phyloP scores from a whole-genome alignment of 208 protist species.

The Histomonas meleagridis region DNA sequence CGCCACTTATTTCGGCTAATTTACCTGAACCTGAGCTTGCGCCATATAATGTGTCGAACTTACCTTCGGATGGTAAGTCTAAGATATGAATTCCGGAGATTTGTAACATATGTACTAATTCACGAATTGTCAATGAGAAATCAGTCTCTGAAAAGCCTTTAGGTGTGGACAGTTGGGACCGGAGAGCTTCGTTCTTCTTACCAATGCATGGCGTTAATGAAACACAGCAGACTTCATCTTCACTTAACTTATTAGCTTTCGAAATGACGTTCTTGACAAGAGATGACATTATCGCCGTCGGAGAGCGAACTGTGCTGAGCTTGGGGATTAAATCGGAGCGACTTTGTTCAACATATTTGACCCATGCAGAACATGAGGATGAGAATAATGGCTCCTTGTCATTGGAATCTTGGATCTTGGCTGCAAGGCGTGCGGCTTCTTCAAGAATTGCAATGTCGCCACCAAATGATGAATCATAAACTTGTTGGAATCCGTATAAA shows the following conservation, averaged over 20 bases:
- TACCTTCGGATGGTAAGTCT: too few species aligned
- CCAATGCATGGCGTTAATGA: conserved; percentile 51
- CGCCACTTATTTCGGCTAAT: too few species aligned
- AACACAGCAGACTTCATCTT: background rate
- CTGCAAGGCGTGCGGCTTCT: conserved; percentile 46
- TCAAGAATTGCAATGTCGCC: conserved; percentile 52
- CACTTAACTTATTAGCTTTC: conserved; percentile 38
- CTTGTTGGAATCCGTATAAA: conserved; percentile 47
- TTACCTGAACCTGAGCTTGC: too few species aligned
- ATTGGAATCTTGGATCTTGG: conserved; percentile 29
- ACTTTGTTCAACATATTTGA: conserved; percentile 49
- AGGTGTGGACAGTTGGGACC: conserved; percentile 27
- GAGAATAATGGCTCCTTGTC: conserved; percentile 42
- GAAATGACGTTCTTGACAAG: conserved; percentile 45
- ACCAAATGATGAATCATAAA: conserved; percentile 49
- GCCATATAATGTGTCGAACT: too few species aligned
- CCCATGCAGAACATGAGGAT: conserved; percentile 49
- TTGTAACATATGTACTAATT: too few species aligned
- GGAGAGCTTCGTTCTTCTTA: conserved; percentile 48
- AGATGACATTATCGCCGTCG: conserved; percentile 46
- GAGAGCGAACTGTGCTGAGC: conserved; percentile 48
- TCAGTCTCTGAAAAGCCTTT: too few species aligned
- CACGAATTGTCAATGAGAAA: too few species aligned
- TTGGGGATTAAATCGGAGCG: conserved; percentile 51
- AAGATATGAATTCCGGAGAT: too few species aligned